These are phyloP conservation scores for Acanthochlamys bracteata DNA, from an alignment of 106 monocot species.

Conservation along the genomic window DNA sequence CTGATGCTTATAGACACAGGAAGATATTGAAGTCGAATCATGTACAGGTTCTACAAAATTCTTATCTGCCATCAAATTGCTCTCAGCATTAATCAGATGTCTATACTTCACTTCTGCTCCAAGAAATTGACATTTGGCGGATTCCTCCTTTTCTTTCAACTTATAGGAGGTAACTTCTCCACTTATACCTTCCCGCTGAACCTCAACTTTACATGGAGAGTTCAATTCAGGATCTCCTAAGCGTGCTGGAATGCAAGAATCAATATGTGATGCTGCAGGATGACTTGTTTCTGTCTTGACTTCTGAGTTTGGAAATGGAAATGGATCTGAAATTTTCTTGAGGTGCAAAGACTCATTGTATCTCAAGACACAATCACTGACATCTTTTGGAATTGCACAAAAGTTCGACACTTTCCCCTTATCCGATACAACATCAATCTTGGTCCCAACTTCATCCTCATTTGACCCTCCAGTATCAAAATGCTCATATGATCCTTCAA, in stretches of 20 bases:
- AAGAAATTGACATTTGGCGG: not conserved
- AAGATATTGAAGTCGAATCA: constrained; percentile 1
- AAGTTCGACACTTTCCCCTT: constrained; percentile 1
- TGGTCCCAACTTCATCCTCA: constrained; percentile 19
- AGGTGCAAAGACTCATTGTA: not conserved
- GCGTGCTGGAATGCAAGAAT: not conserved
- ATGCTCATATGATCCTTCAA: constrained; percentile 18
- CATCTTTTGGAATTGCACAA: constrained; percentile 6
- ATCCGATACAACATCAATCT: constrained; percentile 1
- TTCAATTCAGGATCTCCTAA: constrained; percentile 6
- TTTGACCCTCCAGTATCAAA: constrained; percentile 9
- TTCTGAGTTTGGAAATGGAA: not conserved
- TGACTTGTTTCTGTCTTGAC: not conserved
- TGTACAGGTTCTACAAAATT: not conserved
- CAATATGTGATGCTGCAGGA: not conserved
- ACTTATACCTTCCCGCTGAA: not conserved
- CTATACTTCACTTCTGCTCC: constrained; percentile 2
- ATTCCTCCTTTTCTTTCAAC: constrained; percentile 9
- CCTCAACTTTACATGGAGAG: not conserved
- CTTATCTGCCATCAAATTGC: constrained; percentile 1
- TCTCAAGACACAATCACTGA: not conserved
- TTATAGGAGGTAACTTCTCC: constrained; percentile 3
- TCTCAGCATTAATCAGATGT: constrained; percentile 2
- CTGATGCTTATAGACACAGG: constrained; percentile 7
- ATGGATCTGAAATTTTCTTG: not conserved